Percentiles rank a stretch among this genome's conserved stretches.
These are phyloP conservation scores for Helicosporidium sp. DNA, from an alignment of 139 green algal species.

Conservation along the genomic window DNA sequence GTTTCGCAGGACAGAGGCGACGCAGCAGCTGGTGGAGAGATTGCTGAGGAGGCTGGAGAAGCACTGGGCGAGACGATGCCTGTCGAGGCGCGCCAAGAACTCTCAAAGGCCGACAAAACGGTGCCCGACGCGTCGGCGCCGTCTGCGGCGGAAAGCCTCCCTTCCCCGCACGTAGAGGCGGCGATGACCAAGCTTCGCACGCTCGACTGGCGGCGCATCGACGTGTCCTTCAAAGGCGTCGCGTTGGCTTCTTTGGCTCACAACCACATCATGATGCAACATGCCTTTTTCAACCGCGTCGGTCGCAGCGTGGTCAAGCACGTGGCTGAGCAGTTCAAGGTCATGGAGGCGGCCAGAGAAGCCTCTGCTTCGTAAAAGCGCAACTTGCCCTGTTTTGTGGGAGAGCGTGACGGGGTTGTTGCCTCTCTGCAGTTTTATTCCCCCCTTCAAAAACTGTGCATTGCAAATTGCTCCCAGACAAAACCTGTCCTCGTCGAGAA, in stretches of 20 bases:
- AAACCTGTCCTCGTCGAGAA: too few relatives aligned
- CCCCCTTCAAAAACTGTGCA: too few relatives aligned
- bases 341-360: neutral
- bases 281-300: constrained; percentile 38
- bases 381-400: too few relatives aligned
- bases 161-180: constrained; percentile 1
- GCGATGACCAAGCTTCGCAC: constrained; percentile 29
- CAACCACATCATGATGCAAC: constrained; percentile 31
- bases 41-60: neutral
- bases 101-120: neutral
- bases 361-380: too few relatives aligned
- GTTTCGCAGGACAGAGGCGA: too few relatives aligned
- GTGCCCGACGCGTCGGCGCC: neutral
- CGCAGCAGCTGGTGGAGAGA: neutral
- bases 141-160: neutral
- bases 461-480: too few relatives aligned
- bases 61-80: neutral
- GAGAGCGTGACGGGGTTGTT: too few relatives aligned
- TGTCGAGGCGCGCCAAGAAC: neutral
- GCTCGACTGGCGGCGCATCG: constrained; percentile 49
- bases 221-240: constrained; percentile 32
- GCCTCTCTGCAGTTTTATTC: too few relatives aligned
- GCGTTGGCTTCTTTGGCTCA: constrained; percentile 12
- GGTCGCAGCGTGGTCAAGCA: constrained; percentile 30
- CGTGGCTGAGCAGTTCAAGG: constrained; percentile 12